A percentile compares a stretch with the other conserved stretches of the same genome.
Evolutionary conservation across 495 filamentous ascomycete genomes (phyloP).

Genomic region (Chaetomidium leptoderma): DNA sequence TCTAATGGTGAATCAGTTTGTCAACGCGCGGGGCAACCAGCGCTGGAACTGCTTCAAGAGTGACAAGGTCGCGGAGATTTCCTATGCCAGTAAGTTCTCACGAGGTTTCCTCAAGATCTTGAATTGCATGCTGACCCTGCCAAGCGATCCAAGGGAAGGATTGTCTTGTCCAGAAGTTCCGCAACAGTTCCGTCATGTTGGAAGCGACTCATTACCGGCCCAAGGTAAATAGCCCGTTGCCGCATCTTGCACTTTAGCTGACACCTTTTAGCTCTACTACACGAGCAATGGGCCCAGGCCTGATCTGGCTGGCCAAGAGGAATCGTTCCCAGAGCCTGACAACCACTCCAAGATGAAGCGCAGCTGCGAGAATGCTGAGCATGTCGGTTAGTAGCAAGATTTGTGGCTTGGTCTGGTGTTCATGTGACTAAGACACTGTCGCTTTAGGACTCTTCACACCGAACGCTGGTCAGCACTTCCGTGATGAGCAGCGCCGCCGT

Average conservation of each 20-base stretch:
- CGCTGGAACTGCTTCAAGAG: constrained; percentile 80
- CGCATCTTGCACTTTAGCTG: constrained; percentile 3
- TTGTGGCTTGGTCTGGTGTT: background rate
- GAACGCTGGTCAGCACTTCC: constrained; percentile 64
- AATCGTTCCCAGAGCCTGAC: constrained; percentile 69
- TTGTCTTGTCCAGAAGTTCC: constrained; percentile 86
- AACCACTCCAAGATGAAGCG: constrained; percentile 82
- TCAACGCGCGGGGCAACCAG: constrained; percentile 62
- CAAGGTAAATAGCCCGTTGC: constrained; percentile 52
- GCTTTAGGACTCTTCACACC: constrained; percentile 64
- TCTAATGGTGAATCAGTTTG: constrained; percentile 55
- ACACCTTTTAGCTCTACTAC: constrained; percentile 47
- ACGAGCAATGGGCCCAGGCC: constrained; percentile 41
- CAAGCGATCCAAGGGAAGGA: constrained; percentile 87
- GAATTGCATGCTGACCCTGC: constrained; percentile 15
- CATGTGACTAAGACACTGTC: background rate
- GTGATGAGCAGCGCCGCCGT: constrained; percentile 70
- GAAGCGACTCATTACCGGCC: constrained; percentile 77
- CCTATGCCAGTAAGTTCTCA: constrained; percentile 76
- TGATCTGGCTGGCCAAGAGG: constrained; percentile 53
- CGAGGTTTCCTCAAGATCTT: background rate
- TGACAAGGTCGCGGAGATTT: constrained; percentile 83
- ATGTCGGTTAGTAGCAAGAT: constrained; percentile 59
- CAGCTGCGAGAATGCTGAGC: constrained; percentile 78
- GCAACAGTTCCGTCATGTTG: constrained; percentile 92